Conservation (phyloP, 352 stramenopile genomes). For the Phytophthora kernoviae region DNA sequence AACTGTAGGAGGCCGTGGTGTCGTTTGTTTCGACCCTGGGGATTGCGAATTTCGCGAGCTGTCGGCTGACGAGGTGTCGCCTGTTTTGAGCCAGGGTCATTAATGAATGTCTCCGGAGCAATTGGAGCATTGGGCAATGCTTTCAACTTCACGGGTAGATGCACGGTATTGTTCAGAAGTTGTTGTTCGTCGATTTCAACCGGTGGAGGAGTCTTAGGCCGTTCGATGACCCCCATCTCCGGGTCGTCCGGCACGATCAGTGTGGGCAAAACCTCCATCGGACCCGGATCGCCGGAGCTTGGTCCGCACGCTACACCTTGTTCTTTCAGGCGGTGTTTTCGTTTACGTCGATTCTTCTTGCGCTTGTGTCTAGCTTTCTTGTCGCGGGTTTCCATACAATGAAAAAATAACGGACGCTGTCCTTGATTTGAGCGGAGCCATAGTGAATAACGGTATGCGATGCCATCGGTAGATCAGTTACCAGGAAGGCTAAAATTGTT, state of each 20-base stretch:
- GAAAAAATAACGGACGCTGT: conserved; percentile 23
- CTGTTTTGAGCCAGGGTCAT: conserved; percentile 4
- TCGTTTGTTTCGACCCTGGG: conserved; percentile 13
- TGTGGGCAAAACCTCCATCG: conserved; percentile 48
- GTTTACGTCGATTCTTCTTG: conserved; percentile 9
- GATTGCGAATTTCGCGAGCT: not conserved
- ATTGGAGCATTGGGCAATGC: conserved; percentile 24
- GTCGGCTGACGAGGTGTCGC: not conserved
- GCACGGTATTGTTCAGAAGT: conserved; percentile 20
- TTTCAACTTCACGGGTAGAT: conserved; percentile 25
- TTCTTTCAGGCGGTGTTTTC: conserved; percentile 1
- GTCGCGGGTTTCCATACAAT: conserved; percentile 6
- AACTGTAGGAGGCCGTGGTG: conserved; percentile 16
- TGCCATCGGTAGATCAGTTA: no score
- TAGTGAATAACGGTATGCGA: no score
- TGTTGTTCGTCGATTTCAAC: conserved; percentile 40
- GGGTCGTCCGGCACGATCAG: conserved; percentile 78
- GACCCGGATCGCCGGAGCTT: conserved; percentile 2
- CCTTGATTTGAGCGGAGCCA: not conserved
- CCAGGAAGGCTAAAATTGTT: no score
- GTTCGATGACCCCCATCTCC: conserved; percentile 64
- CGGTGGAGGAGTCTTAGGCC: conserved; percentile 57
- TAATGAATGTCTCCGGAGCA: conserved; percentile 14
- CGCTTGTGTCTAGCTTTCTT: conserved; percentile 12
- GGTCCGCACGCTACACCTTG: conserved; percentile 3